phyloP scores from a whole-genome alignment of 106 monocot species.

The Dactylorhiza incarnata region DNA sequence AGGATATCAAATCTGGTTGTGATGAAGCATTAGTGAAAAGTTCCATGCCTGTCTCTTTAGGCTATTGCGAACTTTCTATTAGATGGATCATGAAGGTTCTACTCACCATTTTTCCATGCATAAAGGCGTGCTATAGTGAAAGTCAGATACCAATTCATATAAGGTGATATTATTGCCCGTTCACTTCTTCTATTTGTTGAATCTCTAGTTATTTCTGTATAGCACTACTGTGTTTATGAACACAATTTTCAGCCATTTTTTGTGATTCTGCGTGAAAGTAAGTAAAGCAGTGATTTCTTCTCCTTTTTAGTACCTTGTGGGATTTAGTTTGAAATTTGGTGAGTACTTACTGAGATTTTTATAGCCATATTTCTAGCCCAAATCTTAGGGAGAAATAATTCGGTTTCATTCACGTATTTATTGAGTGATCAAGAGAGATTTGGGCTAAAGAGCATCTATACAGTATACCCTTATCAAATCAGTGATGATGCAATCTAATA shows the following conservation, averaged over 20 bases:
- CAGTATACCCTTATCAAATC: no score
- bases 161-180: slow-evolving; percentile 41
- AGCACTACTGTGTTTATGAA: background rate
- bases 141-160: slow-evolving; percentile 58
- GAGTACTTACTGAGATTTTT: background rate
- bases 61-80: slow-evolving; percentile 79
- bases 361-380: background rate
- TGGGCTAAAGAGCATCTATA: background rate
- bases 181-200: background rate
- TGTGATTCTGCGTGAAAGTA: background rate
- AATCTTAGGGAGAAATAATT: background rate
- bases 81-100: slow-evolving; percentile 94
- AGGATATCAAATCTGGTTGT: slow-evolving; percentile 39
- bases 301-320: background rate
- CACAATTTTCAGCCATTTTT: background rate
- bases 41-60: slow-evolving; percentile 51
- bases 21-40: slow-evolving; percentile 30
- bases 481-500: no score
- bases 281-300: background rate
- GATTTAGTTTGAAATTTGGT: background rate
- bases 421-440: background rate
- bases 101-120: slow-evolving; percentile 75
- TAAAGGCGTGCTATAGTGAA: slow-evolving; percentile 79
- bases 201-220: background rate
- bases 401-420: background rate